phyloP scores from a whole-genome alignment of 192 early-diverging fungal species.

The Spizellomyces punctatus region DNA sequence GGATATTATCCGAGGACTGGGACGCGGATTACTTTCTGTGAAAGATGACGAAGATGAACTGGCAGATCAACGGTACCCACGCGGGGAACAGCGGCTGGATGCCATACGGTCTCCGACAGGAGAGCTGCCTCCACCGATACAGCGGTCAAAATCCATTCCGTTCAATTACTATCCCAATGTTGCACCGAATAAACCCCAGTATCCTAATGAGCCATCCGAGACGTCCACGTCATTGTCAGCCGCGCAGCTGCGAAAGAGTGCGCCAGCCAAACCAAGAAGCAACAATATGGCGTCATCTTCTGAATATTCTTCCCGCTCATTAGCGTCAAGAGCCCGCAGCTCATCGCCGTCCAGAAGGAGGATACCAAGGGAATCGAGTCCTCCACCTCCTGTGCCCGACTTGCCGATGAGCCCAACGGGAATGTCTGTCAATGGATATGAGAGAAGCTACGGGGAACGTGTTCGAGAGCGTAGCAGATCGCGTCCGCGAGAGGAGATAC shows the following conservation, averaged over 20 bases:
- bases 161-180: conserved; percentile 30
- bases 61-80: not conserved
- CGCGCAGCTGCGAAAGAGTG: conserved; percentile 8
- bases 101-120: no score
- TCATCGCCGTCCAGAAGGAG: conserved; percentile 11
- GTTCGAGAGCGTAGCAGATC: conserved; percentile 23
- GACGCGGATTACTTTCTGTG: not conserved
- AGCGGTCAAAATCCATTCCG: conserved; percentile 37
- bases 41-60: conserved; percentile 8
- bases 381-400: conserved; percentile 20
- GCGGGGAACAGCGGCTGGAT: not conserved
- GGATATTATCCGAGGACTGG: conserved; percentile 26
- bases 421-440: not conserved
- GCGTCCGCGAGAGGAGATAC: conserved; percentile 10
- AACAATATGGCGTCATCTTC: not conserved
- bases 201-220: not conserved
- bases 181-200: not conserved
- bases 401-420: not conserved
- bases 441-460: not conserved
- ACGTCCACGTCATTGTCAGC: not conserved
- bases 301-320: not conserved
- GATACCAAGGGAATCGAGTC: conserved; percentile 13
- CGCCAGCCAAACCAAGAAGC: conserved; percentile 24
- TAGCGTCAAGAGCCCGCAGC: conserved; percentile 15
- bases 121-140: conserved; percentile 12